These are phyloP conservation scores for Malassezia globosa DNA, from an alignment of 1,284 basidiomycete species.

Conservation along the genomic window DNA sequence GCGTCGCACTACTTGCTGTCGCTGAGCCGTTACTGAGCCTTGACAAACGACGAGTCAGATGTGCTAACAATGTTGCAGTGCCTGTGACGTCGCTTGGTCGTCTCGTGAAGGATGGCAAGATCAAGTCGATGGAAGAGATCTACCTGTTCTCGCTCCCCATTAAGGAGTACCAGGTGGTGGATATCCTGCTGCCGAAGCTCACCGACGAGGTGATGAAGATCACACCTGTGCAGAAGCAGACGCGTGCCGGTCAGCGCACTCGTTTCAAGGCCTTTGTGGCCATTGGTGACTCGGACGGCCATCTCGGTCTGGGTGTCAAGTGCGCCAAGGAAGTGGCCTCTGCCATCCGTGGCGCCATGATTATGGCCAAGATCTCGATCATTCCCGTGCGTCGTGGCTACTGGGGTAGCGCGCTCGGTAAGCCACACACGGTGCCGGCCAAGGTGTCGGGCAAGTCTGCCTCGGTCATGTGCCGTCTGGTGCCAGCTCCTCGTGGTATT, in stretches of 20 bases:
- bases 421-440: slow-evolving; percentile 99
- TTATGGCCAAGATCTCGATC: slow-evolving; percentile 87
- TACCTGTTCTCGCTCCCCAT: slow-evolving; percentile 97
- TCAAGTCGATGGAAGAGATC: slow-evolving; percentile 99
- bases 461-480: slow-evolving; percentile 97
- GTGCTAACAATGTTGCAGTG: too few species aligned
- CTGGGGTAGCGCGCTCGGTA: slow-evolving; percentile 74
- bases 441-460: slow-evolving; percentile 95
- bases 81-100: slow-evolving; percentile 99
- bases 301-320: slow-evolving; percentile 98
- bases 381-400: slow-evolving; percentile 95
- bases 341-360: slow-evolving; percentile 95
- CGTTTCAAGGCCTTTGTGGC: slow-evolving; percentile 99
- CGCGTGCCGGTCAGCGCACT: slow-evolving; percentile 96
- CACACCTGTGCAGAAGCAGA: slow-evolving; percentile 99
- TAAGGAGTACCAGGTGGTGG: slow-evolving; percentile 47
- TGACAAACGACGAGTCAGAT: too few species aligned
- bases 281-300: slow-evolving; percentile 87
- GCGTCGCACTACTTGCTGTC: too few species aligned
- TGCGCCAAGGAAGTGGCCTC: slow-evolving; percentile 99
- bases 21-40: too few species aligned
- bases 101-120: slow-evolving; percentile 98
- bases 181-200: slow-evolving; percentile 47
- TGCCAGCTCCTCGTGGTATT: slow-evolving; percentile 92
- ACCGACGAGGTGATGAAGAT: slow-evolving; percentile 97